Evolutionary conservation across 192 early-diverging fungal genomes (phyloP).

Genomic region (Linnemannia exigua): DNA sequence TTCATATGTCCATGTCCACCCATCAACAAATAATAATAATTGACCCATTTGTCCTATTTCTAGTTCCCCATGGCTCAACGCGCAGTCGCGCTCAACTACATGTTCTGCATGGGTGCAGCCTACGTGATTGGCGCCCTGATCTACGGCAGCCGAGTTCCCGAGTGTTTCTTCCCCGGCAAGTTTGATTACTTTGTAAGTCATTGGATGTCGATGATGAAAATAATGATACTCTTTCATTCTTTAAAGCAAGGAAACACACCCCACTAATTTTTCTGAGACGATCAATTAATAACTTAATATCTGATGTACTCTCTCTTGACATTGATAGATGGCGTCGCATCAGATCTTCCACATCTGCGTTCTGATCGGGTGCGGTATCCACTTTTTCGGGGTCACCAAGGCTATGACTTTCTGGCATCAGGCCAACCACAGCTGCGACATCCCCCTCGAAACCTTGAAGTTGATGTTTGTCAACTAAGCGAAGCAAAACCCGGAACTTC

Average conservation of each 20-base stretch:
- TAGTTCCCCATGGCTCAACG: conserved; percentile 56
- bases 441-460: conserved; percentile 30
- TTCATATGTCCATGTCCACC: background rate
- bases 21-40: too few relatives aligned
- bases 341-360: conserved; percentile 94
- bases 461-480: conserved; percentile 22
- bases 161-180: conserved; percentile 87
- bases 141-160: conserved; percentile 90
- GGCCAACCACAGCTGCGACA: conserved; percentile 29
- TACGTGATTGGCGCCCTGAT: conserved; percentile 91
- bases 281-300: too few relatives aligned
- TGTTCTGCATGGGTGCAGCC: conserved; percentile 80
- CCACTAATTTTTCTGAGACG: background rate
- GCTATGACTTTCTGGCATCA: conserved; percentile 69
- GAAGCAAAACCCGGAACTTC: background rate
- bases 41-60: background rate
- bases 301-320: background rate
- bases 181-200: conserved; percentile 88
- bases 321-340: conserved; percentile 77
- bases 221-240: background rate
- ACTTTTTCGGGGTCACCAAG: conserved; percentile 78
- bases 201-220: too few relatives aligned
- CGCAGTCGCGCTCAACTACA: conserved; percentile 73
- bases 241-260: background rate
- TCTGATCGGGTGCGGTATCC: conserved; percentile 76